Percentiles rank a stretch among this genome's conserved stretches.
Conservation (phyloP, 2,329 filamentous ascomycete genomes). For the Paecilomyces niveus region DNA sequence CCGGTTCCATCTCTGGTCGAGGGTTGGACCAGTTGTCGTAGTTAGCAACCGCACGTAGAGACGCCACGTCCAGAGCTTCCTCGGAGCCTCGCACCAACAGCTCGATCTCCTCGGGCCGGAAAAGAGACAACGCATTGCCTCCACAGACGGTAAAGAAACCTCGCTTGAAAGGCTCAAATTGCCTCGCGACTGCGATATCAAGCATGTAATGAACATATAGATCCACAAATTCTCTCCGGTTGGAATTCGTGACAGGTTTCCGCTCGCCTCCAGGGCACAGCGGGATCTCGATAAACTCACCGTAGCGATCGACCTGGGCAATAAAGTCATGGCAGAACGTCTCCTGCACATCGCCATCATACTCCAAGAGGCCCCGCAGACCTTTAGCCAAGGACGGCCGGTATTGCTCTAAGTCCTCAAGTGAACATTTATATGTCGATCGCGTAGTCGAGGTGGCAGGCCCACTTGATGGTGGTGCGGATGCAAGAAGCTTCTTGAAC, state of each 20-base stretch:
- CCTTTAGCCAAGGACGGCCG: conserved; percentile 69
- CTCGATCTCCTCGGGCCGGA: conserved; percentile 87
- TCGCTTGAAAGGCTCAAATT: conserved; percentile 90
- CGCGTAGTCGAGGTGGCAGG: conserved; percentile 51
- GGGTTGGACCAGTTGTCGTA: conserved; percentile 71
- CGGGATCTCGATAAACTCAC: conserved; percentile 57
- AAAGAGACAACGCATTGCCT: conserved; percentile 79
- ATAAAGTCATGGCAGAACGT: conserved; percentile 80
- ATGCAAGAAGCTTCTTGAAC: conserved; percentile 77
- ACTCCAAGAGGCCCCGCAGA: conserved; percentile 69
- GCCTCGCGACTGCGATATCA: conserved; percentile 67
- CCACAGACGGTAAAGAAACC: conserved; percentile 91
- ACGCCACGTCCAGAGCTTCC: conserved; percentile 70
- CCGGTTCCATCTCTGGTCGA: conserved; percentile 53
- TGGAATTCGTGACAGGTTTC: conserved; percentile 72
- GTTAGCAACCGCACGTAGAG: conserved; percentile 66
- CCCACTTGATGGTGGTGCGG: conserved; percentile 58
- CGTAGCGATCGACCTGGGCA: conserved; percentile 70
- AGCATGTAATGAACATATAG: conserved; percentile 74
- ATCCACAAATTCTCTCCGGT: conserved; percentile 79
- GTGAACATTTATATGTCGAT: conserved; percentile 59
- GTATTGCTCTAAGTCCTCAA: conserved; percentile 79
- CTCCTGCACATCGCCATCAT: conserved; percentile 72
- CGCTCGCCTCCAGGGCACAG: conserved; percentile 68
- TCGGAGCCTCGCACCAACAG: conserved; percentile 79